Conservation (phyloP, 1,139 yeast genomes). For the Suhomyces ambrosiae region DNA sequence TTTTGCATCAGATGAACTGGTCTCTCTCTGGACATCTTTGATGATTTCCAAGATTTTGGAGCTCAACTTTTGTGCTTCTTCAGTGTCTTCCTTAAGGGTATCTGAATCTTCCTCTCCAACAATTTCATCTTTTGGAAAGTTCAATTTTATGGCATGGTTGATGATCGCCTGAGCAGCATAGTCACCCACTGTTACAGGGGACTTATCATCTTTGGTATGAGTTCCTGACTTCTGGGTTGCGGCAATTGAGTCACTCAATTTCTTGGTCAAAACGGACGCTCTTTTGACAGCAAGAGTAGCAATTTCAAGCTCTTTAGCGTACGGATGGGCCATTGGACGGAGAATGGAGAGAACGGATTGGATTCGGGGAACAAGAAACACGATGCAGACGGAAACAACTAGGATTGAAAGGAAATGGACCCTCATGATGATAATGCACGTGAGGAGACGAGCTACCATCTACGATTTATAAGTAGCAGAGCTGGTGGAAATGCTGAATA, state of each 20-base stretch:
- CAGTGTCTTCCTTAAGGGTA: constrained; percentile 53
- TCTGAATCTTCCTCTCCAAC: constrained; percentile 94
- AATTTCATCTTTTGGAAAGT: constrained; percentile 81
- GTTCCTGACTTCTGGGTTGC: constrained; percentile 58
- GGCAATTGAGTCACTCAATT: constrained; percentile 68
- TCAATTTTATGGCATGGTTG: constrained; percentile 74
- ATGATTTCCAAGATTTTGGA: constrained; percentile 54
- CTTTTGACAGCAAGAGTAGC: constrained; percentile 90
- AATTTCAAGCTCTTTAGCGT: constrained; percentile 62
- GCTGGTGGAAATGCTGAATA: no score
- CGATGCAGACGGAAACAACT: constrained; percentile 6
- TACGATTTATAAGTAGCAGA: no score
- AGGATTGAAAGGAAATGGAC: constrained; percentile 4
- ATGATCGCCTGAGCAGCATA: constrained; percentile 95
- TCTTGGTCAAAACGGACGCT: constrained; percentile 76
- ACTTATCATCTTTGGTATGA: constrained; percentile 80
- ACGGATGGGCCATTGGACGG: constrained; percentile 27
- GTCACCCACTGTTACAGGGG: constrained; percentile 97
- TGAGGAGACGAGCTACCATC: constrained; percentile 8
- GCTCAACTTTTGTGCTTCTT: constrained; percentile 33
- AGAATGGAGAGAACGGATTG: constrained; percentile 1
- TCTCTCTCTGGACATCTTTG: constrained; percentile 42
- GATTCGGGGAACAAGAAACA: constrained; percentile 5
- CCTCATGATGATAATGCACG: constrained; percentile 12
- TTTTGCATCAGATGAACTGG: constrained; percentile 24